Evolutionary conservation across 73 alveolate genomes (phyloP).

Genomic region (Symbiodinium pilosum): DNA sequence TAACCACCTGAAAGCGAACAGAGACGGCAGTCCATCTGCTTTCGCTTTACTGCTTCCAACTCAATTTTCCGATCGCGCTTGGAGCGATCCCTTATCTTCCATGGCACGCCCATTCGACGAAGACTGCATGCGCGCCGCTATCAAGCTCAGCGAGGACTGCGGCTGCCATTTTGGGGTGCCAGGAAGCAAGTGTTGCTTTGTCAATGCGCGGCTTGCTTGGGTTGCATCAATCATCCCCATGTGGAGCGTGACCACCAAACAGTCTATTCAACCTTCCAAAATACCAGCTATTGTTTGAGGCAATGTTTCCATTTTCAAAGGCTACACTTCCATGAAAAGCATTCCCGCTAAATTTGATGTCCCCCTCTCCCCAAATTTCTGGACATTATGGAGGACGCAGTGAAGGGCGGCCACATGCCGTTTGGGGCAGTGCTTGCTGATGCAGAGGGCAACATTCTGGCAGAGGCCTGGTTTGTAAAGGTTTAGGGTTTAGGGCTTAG

Average conservation of each 20-base stretch:
- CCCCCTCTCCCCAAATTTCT: too few species aligned
- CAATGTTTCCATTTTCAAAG: too few species aligned
- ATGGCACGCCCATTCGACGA: background rate
- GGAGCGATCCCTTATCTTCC: background rate
- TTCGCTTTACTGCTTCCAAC: too few species aligned
- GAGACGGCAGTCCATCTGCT: too few species aligned
- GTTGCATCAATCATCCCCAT: too few species aligned
- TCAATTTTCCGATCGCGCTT: slow-evolving; percentile 1
- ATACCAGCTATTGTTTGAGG: too few species aligned
- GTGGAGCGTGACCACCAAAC: too few species aligned
- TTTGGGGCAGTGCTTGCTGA: slow-evolving; percentile 4
- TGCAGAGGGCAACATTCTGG: slow-evolving; percentile 6
- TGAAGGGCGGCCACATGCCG: slow-evolving; percentile 17
- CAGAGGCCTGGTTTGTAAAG: background rate
- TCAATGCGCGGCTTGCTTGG: too few species aligned
- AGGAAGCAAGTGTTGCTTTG: background rate
- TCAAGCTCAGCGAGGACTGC: slow-evolving; percentile 1
- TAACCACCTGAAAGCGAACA: too few species aligned
- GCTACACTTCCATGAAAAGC: too few species aligned
- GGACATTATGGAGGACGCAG: background rate
- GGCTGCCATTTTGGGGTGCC: background rate
- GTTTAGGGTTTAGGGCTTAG: background rate
- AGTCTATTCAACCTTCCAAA: too few species aligned
- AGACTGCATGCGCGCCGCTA: background rate
- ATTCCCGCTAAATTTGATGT: too few species aligned